These are phyloP conservation scores for Cordia subcordata DNA, from an alignment of 257 asterid genomes.

Conservation along the genomic window DNA sequence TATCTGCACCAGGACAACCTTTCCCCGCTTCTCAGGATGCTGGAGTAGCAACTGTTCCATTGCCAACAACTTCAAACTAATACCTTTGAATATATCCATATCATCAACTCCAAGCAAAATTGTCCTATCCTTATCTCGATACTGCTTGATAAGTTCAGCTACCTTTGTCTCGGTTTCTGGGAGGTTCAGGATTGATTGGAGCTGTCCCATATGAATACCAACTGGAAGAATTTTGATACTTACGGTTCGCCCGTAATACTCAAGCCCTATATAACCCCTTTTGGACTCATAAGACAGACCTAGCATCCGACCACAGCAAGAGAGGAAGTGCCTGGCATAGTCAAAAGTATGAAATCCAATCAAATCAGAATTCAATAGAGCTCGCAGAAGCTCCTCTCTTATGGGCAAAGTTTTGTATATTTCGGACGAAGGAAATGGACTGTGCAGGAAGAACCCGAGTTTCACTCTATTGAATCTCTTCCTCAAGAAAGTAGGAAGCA, in stretches of 20 bases:
- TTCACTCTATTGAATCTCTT: conserved; percentile 82
- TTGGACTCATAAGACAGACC: conserved; percentile 82
- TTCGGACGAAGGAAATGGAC: conserved; percentile 85
- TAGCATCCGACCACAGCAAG: conserved; percentile 85
- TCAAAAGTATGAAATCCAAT: conserved; percentile 88
- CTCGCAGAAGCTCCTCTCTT: conserved; percentile 71
- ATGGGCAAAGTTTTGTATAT: conserved; percentile 77
- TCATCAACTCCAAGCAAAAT: conserved; percentile 84
- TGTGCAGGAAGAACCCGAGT: conserved; percentile 82
- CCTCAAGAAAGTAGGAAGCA: conserved; percentile 80
- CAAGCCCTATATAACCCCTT: conserved; percentile 85
- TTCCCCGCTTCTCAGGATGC: conserved; percentile 85
- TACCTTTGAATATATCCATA: conserved; percentile 89
- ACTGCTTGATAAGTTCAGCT: conserved; percentile 52
- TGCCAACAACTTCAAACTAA: conserved; percentile 73
- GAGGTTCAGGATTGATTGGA: conserved; percentile 63
- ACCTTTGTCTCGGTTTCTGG: conserved; percentile 61
- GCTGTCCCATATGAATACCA: conserved; percentile 89
- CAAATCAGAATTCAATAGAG: conserved; percentile 71
- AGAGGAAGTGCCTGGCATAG: conserved; percentile 84
- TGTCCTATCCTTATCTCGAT: conserved; percentile 50
- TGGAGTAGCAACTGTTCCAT: conserved; percentile 75
- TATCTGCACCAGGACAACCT: conserved; percentile 80
- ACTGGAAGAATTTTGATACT: conserved; percentile 91
- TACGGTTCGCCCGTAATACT: conserved; percentile 85